Conservation (phyloP, 176 grass and related monocot genomes). For the Pontederia crassipes region DNA sequence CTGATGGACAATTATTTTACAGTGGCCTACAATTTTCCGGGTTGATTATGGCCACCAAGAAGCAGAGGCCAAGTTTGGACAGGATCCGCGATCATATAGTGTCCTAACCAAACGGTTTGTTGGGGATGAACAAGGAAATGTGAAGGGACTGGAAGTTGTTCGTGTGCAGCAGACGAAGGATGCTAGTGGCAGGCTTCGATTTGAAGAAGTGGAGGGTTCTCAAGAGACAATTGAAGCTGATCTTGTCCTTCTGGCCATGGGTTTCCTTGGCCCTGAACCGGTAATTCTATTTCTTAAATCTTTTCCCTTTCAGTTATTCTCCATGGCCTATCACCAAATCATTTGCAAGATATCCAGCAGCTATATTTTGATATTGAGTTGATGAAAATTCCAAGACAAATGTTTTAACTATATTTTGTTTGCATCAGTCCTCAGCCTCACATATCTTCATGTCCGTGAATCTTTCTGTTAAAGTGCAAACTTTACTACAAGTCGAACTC, state of each 20-base stretch:
- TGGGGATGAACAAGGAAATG: slow-evolving; percentile 60
- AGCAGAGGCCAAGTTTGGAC: slow-evolving; percentile 72
- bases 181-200: slow-evolving; percentile 42
- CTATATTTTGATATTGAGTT: too few species aligned
- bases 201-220: slow-evolving; percentile 63
- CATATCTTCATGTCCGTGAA: too few species aligned
- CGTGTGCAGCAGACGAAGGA: slow-evolving; percentile 65
- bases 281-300: slow-evolving; percentile 12
- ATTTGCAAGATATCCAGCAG: too few species aligned
- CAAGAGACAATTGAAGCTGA: slow-evolving; percentile 79
- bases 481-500: too few species aligned
- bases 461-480: too few species aligned
- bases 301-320: neutral
- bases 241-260: slow-evolving; percentile 88
- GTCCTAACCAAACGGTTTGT: slow-evolving; percentile 80
- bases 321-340: neutral
- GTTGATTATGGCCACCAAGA: slow-evolving; percentile 98
- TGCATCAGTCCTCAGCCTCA: too few species aligned
- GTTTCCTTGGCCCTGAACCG: slow-evolving; percentile 87
- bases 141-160: slow-evolving; percentile 81
- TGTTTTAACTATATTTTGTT: too few species aligned
- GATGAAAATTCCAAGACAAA: too few species aligned
- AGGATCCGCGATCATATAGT: slow-evolving; percentile 82
- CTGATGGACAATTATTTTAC: slow-evolving; percentile 16
- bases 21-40: slow-evolving; percentile 90